phyloP scores from a whole-genome alignment of 1,139 yeast species.

The Yamadazyma taylorii region DNA sequence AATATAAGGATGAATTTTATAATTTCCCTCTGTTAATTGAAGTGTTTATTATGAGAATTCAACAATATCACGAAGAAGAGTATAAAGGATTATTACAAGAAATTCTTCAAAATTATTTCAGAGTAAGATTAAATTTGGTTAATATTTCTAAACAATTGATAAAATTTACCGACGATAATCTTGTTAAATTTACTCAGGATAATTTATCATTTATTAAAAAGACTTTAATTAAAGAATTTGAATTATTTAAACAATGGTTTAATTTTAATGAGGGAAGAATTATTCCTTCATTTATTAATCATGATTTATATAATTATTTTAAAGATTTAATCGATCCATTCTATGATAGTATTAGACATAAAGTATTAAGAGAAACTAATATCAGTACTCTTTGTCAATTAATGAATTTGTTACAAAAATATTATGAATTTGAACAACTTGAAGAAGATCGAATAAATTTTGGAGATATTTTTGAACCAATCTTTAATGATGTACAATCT shows the following conservation, averaged over 20 bases:
- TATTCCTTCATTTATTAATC: slow-evolving; percentile 22
- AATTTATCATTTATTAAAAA: slow-evolving; percentile 58
- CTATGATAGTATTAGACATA: slow-evolving; percentile 66
- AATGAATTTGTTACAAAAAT: slow-evolving; percentile 67
- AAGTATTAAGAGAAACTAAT: slow-evolving; percentile 66
- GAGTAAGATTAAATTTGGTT: slow-evolving; percentile 48
- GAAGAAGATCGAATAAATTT: slow-evolving; percentile 33
- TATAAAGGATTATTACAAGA: slow-evolving; percentile 69
- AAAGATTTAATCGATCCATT: slow-evolving; percentile 69
- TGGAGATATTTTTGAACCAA: slow-evolving; percentile 66
- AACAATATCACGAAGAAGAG: slow-evolving; percentile 56
- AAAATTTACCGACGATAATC: slow-evolving; percentile 19
- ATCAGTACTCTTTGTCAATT: slow-evolving; percentile 72
- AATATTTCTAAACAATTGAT: slow-evolving; percentile 30
- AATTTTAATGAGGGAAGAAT: slow-evolving; percentile 11
- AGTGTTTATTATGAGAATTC: slow-evolving; percentile 53
- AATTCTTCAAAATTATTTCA: slow-evolving; percentile 62
- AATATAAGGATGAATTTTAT: slow-evolving; percentile 21
- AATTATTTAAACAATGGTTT: slow-evolving; percentile 58
- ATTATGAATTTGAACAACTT: slow-evolving; percentile 59
- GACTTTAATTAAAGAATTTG: slow-evolving; percentile 60
- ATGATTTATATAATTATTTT: slow-evolving; percentile 55
- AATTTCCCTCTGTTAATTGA: slow-evolving; percentile 44
- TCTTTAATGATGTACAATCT: slow-evolving; percentile 75
- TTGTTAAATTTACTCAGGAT: slow-evolving; percentile 60